phyloP scores from a whole-genome alignment of 768 basidiomycete genomes.

The Trametes coccinea region DNA sequence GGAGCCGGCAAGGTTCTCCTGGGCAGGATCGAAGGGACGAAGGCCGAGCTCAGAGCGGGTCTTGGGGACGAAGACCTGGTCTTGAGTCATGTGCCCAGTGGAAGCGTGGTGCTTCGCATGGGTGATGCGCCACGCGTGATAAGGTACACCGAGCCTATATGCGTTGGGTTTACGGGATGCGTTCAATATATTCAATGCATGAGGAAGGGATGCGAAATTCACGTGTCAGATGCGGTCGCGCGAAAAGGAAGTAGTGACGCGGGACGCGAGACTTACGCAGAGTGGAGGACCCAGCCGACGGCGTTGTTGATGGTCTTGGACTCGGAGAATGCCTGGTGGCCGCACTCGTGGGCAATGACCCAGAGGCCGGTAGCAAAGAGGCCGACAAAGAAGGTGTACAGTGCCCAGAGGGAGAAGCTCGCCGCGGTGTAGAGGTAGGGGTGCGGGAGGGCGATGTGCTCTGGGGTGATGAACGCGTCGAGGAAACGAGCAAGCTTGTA shows the following conservation, averaged over 20 bases:
- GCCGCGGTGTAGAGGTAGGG: slow-evolving; percentile 63
- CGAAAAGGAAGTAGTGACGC: neutral
- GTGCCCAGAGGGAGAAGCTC: slow-evolving; percentile 69
- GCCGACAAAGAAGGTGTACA: slow-evolving; percentile 82
- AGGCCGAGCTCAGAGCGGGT: slow-evolving; percentile 77
- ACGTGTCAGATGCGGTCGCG: slow-evolving; percentile 25
- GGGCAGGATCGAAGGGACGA: slow-evolving; percentile 63
- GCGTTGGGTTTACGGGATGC: slow-evolving; percentile 3
- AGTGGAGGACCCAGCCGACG: slow-evolving; percentile 92
- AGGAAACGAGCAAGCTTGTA: slow-evolving; percentile 69
- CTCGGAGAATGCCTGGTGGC: slow-evolving; percentile 95
- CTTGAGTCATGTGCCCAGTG: slow-evolving; percentile 90
- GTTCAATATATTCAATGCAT: slow-evolving; percentile 2
- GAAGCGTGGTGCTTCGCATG: slow-evolving; percentile 96
- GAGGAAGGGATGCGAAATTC: slow-evolving; percentile 4
- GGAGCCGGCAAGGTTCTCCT: slow-evolving; percentile 65
- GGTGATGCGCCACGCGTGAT: slow-evolving; percentile 94
- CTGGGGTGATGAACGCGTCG: slow-evolving; percentile 62
- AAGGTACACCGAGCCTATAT: slow-evolving; percentile 86
- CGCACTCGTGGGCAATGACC: slow-evolving; percentile 94
- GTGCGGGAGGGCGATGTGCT: slow-evolving; percentile 53
- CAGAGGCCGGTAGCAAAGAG: slow-evolving; percentile 91
- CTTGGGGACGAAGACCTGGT: slow-evolving; percentile 92
- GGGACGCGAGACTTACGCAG: slow-evolving; percentile 54
- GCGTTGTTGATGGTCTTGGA: slow-evolving; percentile 89